These are phyloP conservation scores for Phlebopus sp. DNA, from an alignment of 1,284 basidiomycete genomes.

Conservation along the genomic window DNA sequence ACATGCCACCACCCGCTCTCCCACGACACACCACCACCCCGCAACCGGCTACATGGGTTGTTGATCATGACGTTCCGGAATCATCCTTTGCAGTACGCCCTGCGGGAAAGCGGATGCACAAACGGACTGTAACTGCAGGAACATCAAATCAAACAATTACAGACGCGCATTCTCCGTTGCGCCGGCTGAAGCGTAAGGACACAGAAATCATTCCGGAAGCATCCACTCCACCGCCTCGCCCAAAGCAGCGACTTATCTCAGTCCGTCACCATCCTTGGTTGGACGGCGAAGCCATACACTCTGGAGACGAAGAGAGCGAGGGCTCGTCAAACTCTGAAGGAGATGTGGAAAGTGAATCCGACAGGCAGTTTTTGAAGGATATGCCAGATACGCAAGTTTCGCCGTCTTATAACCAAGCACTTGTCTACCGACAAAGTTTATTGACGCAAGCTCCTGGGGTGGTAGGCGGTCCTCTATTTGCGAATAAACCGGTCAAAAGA, in stretches of 20 bases:
- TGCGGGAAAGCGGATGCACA: conserved; percentile 32
- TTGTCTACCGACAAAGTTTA: conserved; percentile 65
- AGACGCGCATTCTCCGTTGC: conserved; percentile 39
- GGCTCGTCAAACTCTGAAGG: conserved; percentile 58
- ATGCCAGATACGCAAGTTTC: conserved; percentile 68
- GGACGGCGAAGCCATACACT: conserved; percentile 71
- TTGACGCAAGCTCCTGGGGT: conserved; percentile 60
- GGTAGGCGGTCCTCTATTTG: conserved; percentile 52
- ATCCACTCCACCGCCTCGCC: conserved; percentile 18
- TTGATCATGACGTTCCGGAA: conserved; percentile 33
- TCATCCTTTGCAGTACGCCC: conserved; percentile 56
- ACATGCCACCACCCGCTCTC: conserved; percentile 44
- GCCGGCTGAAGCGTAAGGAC: conserved; percentile 41
- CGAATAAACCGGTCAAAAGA: conserved; percentile 43
- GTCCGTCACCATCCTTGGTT: conserved; percentile 51
- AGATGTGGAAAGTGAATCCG: conserved; percentile 64
- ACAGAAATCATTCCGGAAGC: conserved; percentile 19
- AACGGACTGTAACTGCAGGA: conserved; percentile 28
- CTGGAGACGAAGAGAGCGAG: conserved; percentile 73
- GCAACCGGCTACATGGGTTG: conserved; percentile 15
- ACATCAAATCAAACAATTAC: conserved; percentile 39
- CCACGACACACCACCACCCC: conserved; percentile 28
- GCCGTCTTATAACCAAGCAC: conserved; percentile 71
- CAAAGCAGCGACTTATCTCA: conserved; percentile 37
- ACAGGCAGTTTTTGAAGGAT: conserved; percentile 66